These are phyloP conservation scores for Vigna trinervia DNA, from an alignment of 306 rosid genomes.

Conservation along the genomic window DNA sequence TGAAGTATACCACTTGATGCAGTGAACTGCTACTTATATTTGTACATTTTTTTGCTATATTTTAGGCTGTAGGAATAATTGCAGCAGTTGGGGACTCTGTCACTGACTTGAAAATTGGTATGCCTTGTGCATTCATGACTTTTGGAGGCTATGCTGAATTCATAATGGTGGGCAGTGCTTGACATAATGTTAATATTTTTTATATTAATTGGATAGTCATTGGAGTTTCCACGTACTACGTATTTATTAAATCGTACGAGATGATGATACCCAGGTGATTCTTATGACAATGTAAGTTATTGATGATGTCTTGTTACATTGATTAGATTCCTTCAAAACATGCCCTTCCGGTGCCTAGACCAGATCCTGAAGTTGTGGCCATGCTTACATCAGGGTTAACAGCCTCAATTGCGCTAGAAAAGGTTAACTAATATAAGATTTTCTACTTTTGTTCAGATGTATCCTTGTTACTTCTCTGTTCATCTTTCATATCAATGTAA, in stretches of 20 bases:
- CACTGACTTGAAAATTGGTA: slow-evolving; percentile 70
- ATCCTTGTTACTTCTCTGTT: slow-evolving; percentile 31
- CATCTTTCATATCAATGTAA: slow-evolving; percentile 9
- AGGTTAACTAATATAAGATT: slow-evolving; percentile 56
- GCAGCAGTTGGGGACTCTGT: slow-evolving; percentile 89
- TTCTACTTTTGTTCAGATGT: slow-evolving; percentile 27
- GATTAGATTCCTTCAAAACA: slow-evolving; percentile 80
- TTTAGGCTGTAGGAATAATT: slow-evolving; percentile 91
- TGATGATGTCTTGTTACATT: slow-evolving; percentile 41
- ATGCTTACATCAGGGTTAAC: slow-evolving; percentile 98
- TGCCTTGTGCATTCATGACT: slow-evolving; percentile 92
- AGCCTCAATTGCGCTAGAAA: slow-evolving; percentile 90
- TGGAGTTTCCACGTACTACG: slow-evolving; percentile 10
- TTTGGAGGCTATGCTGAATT: slow-evolving; percentile 95
- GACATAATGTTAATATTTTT: slow-evolving; percentile 33
- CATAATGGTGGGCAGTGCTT: slow-evolving; percentile 50
- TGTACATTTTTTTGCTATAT: slow-evolving; percentile 38
- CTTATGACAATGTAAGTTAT: slow-evolving; percentile 16
- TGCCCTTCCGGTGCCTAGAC: slow-evolving; percentile 88
- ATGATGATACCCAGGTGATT: slow-evolving; percentile 18
- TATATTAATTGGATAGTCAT: slow-evolving; percentile 5
- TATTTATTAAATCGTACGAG: slow-evolving; percentile 10
- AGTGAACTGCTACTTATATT: slow-evolving; percentile 28
- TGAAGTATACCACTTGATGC: slow-evolving; percentile 34
- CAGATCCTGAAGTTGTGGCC: slow-evolving; percentile 98